Evolutionary conservation across 1,284 basidiomycete species (phyloP).

Genomic region (Pseudozyma thailandica): DNA sequence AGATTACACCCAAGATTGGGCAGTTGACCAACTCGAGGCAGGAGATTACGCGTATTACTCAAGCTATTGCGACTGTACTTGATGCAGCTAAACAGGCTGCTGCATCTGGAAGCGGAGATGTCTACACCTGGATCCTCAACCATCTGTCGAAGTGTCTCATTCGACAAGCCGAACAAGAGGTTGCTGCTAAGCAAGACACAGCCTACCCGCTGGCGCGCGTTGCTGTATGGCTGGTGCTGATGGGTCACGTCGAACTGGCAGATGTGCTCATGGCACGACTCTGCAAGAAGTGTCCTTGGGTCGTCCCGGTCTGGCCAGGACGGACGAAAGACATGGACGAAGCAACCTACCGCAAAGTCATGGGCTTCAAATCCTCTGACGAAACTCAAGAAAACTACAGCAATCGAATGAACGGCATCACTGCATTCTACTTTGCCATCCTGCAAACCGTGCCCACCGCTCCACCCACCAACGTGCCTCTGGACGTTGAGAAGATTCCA

Average conservation of each 20-base stretch:
- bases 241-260: constrained; percentile 74
- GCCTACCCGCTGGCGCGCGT: constrained; percentile 85
- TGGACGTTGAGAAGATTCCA: constrained; percentile 34
- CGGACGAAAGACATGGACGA: constrained; percentile 67
- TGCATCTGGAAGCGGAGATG: constrained; percentile 60
- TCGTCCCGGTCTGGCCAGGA: constrained; percentile 70
- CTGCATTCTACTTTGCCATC: constrained; percentile 88
- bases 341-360: constrained; percentile 75
- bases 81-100: constrained; percentile 64
- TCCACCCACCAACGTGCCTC: constrained; percentile 16
- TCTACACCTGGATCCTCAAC: constrained; percentile 82
- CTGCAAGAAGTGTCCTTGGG: constrained; percentile 79
- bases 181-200: constrained; percentile 85
- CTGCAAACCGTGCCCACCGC: constrained; percentile 70
- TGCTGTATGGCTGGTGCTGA: constrained; percentile 75
- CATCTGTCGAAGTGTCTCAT: constrained; percentile 88
- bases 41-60: constrained; percentile 79
- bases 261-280: constrained; percentile 85
- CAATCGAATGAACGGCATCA: constrained; percentile 80
- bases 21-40: constrained; percentile 84
- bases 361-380: constrained; percentile 75
- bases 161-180: constrained; percentile 92
- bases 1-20: constrained; percentile 89
- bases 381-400: constrained; percentile 75
- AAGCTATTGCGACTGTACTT: constrained; percentile 75